Evolutionary conservation across 805 yeast species (phyloP), one percentile per base, ranked within the genome.

Genomic region (Suhomyces pyralidae): DNA sequence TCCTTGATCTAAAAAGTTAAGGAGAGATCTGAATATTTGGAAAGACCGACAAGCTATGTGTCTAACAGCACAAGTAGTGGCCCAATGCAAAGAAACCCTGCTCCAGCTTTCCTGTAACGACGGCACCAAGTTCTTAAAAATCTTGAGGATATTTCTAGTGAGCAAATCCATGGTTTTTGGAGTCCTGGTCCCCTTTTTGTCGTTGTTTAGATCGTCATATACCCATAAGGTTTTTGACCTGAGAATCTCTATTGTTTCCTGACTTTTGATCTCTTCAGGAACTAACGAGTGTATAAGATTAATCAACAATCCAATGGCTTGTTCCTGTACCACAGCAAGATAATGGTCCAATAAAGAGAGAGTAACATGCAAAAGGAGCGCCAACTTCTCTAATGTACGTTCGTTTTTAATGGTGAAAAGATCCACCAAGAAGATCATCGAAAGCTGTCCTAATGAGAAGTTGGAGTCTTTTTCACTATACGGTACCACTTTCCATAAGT

Each of bases 21-120:
- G 71, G 52, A 94, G 68, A 3, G 96, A 88, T 44, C 99, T 77
- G 71, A 92, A 94, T 0, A 92, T 79, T 65, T 94, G 99, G 69
- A 96, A 93, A 0, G 98, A 92, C 24, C 99, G 80, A 59, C 99
- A 94, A 0, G 99, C 99, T 59, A 94, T 82, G 65, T 96, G 99
- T 62, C 97, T 80, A 1, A 93, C 98, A 2, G 97, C 96, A 72
- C 98, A 94, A 1, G 97, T 86, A 0, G 99, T 94, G 0, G 99
- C 97, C 99, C 99, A 94, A 26, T 80, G 78, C 34, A 96, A 74
- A 0, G 98, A 86, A 3, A 81, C 83, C 32, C 85, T 74, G 48
- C 96, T 86, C 99, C 99, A 94, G 48, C 86, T 88, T 42, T 81
- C 81, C 64, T 87, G 96, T 40, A 91, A 72, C 0, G 84, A 81